Conservation (phyloP, 768 basidiomycete genomes). For the Tricholoma bakamatsutake region DNA sequence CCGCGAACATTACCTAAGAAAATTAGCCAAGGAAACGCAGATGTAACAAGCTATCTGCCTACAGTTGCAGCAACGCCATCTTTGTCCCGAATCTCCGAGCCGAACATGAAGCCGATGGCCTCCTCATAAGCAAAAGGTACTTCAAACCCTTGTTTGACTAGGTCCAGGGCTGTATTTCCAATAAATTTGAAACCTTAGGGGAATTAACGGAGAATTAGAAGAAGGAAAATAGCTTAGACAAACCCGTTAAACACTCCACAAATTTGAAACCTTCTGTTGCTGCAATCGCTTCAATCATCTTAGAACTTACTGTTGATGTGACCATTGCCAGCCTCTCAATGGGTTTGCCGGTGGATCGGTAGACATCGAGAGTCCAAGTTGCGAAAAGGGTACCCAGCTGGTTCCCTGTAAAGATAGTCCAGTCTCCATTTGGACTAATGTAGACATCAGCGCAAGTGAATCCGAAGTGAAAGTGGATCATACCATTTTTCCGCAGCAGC, state of each 20-base stretch:
- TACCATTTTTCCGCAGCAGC: constrained; percentile 68
- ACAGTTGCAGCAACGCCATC: constrained; percentile 85
- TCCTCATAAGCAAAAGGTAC: constrained; percentile 87
- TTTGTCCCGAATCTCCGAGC: constrained; percentile 74
- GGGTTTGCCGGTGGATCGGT: constrained; percentile 36
- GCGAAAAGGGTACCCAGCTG: constrained; percentile 62
- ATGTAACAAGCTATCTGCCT: not conserved
- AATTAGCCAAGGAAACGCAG: not conserved
- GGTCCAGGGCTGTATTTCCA: constrained; percentile 70
- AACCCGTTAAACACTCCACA: constrained; percentile 80
- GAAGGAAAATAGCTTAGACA: not conserved
- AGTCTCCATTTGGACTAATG: constrained; percentile 43
- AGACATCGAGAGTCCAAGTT: constrained; percentile 33
- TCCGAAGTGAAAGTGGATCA: constrained; percentile 7
- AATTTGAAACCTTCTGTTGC: constrained; percentile 74
- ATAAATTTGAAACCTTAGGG: constrained; percentile 83
- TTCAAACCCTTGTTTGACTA: constrained; percentile 61
- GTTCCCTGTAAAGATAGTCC: constrained; percentile 78
- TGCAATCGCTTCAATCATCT: constrained; percentile 82
- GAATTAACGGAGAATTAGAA: not conserved
- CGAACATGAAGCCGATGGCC: constrained; percentile 90
- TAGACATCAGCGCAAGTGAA: not conserved
- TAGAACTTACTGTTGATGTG: constrained; percentile 86
- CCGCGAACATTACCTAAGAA: constrained; percentile 59
- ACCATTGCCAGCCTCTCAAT: constrained; percentile 73